Evolutionary conservation across 352 stramenopile species (phyloP).

Genomic region (Phytophthora rubi): DNA sequence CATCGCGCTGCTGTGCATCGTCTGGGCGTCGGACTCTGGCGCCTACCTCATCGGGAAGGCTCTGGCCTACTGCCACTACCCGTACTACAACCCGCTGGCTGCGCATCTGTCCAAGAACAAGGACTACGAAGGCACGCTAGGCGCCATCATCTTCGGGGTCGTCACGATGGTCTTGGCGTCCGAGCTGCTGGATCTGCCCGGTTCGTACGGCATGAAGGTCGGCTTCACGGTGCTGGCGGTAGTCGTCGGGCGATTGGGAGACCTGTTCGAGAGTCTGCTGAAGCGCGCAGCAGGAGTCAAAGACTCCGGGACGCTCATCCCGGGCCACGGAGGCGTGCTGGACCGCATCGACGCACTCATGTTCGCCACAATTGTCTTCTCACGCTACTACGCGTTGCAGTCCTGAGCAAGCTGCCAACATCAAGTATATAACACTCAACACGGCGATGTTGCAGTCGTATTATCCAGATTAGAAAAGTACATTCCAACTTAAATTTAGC

Average conservation of each 20-base stretch:
- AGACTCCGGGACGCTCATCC: slow-evolving; percentile 94
- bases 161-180: slow-evolving; percentile 81
- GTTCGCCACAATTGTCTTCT: slow-evolving; percentile 77
- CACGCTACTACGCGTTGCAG: slow-evolving; percentile 49
- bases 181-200: slow-evolving; percentile 71
- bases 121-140: slow-evolving; percentile 94
- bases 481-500: no score
- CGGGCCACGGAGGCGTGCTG: slow-evolving; percentile 94
- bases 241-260: slow-evolving; percentile 77
- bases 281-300: slow-evolving; percentile 95
- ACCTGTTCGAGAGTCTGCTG: slow-evolving; percentile 94
- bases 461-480: no score
- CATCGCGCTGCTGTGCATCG: slow-evolving; percentile 67
- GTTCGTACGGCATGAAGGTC: slow-evolving; percentile 75
- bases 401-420: slow-evolving; percentile 13
- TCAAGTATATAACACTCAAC: neutral
- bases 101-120: slow-evolving; percentile 96
- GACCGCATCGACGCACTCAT: slow-evolving; percentile 96
- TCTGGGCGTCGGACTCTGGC: slow-evolving; percentile 89
- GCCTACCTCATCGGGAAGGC: slow-evolving; percentile 93
- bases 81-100: slow-evolving; percentile 78
- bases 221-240: slow-evolving; percentile 90
- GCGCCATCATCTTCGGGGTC: slow-evolving; percentile 78
- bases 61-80: slow-evolving; percentile 87
- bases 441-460: no score